These are phyloP conservation scores for Amylocystis lapponica DNA, from an alignment of 768 basidiomycete genomes.

Conservation along the genomic window DNA sequence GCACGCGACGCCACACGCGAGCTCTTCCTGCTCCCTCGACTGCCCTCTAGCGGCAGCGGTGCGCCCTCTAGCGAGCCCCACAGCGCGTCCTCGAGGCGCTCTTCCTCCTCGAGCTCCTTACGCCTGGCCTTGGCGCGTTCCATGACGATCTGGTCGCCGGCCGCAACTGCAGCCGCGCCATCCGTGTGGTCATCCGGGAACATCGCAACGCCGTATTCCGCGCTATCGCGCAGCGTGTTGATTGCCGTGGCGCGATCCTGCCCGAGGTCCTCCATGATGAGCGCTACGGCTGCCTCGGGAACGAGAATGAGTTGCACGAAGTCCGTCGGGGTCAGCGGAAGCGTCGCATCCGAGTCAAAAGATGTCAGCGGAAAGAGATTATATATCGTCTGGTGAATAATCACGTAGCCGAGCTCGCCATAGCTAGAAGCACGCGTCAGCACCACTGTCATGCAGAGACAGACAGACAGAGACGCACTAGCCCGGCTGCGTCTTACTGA, in stretches of 20 bases:
- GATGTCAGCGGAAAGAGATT: slow-evolving; percentile 63
- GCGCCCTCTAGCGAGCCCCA: background rate
- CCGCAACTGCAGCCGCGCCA: slow-evolving; percentile 25
- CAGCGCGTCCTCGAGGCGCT: slow-evolving; percentile 15
- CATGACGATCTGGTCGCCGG: slow-evolving; percentile 39
- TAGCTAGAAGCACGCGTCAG: slow-evolving; percentile 53
- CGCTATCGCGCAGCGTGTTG: slow-evolving; percentile 63
- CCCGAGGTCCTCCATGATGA: slow-evolving; percentile 75
- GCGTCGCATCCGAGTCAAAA: slow-evolving; percentile 46
- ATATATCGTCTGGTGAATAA: slow-evolving; percentile 73
- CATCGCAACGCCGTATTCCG: slow-evolving; percentile 80
- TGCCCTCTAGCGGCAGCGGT: background rate
- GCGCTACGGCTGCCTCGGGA: slow-evolving; percentile 75
- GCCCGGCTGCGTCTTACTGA: slow-evolving; percentile 81
- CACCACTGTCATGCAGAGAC: background rate
- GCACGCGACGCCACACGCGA: background rate
- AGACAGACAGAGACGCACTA: slow-evolving; percentile 53
- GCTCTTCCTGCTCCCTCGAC: background rate
- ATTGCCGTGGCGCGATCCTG: slow-evolving; percentile 46
- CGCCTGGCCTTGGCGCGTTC: slow-evolving; percentile 37
- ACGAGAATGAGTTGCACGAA: slow-evolving; percentile 85
- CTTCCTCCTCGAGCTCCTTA: slow-evolving; percentile 37
- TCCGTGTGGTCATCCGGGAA: slow-evolving; percentile 59
- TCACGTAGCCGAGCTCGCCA: slow-evolving; percentile 77
- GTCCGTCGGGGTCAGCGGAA: slow-evolving; percentile 66